A percentile compares a stretch with the other conserved stretches of the same genome.
These are phyloP conservation scores for Suillus lakei DNA, from an alignment of 768 basidiomycete species.

Conservation along the genomic window DNA sequence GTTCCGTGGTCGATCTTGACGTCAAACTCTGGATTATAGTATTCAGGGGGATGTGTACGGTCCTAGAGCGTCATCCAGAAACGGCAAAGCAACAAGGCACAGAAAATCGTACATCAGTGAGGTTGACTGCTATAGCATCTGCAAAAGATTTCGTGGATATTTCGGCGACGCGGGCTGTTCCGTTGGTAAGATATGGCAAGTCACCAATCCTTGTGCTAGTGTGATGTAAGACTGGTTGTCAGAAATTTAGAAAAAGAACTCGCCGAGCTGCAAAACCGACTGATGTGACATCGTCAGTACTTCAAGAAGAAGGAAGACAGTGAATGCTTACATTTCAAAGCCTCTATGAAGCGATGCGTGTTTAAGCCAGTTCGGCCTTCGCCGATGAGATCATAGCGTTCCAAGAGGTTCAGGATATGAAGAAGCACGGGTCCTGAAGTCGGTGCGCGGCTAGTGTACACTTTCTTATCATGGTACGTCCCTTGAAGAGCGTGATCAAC, in stretches of 20 bases:
- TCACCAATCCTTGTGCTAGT: constrained; percentile 85
- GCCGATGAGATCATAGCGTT: constrained; percentile 62
- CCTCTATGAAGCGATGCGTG: constrained; percentile 82
- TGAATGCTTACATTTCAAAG: constrained; percentile 70
- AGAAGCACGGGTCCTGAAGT: constrained; percentile 89
- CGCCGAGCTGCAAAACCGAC: constrained; percentile 71
- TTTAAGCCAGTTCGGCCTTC: constrained; percentile 63
- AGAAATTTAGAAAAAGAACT: constrained; percentile 11
- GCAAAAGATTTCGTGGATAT: constrained; percentile 77
- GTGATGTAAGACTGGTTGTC: constrained; percentile 4
- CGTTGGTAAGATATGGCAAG: constrained; percentile 61
- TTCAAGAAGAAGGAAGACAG: constrained; percentile 11
- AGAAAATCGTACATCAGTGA: constrained; percentile 76
- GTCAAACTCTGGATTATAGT: constrained; percentile 87
- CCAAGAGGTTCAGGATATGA: constrained; percentile 90
- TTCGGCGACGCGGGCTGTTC: constrained; percentile 57
- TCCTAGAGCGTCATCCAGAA: constrained; percentile 52
- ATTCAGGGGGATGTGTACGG: constrained; percentile 76
- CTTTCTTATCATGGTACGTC: constrained; percentile 73
- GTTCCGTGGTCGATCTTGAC: constrained; percentile 86
- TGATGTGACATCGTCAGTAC: constrained; percentile 23
- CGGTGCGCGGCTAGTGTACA: constrained; percentile 88
- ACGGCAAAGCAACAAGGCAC: constrained; percentile 9
- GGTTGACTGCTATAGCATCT: constrained; percentile 59
- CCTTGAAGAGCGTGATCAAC: constrained; percentile 78